phyloP scores from a whole-genome alignment of 495 filamentous ascomycete genomes.

The Aspergillus diversus region DNA sequence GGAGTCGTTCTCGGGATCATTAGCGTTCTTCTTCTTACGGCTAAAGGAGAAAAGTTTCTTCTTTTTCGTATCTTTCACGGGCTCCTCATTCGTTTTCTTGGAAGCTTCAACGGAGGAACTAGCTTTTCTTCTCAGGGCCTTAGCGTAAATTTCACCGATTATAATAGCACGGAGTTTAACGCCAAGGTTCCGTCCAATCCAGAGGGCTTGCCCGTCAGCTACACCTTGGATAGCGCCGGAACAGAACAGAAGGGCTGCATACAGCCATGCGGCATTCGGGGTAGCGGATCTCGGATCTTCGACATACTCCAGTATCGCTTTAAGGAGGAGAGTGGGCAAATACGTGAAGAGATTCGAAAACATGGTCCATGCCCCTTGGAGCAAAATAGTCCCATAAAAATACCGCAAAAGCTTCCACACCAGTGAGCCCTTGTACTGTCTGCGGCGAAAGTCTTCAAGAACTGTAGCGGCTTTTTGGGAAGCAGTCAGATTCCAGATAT shows the following conservation, averaged over 20 bases:
- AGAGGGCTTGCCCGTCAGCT: slow-evolving; percentile 85
- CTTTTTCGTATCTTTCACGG: slow-evolving; percentile 45
- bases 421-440: slow-evolving; percentile 80
- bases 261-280: slow-evolving; percentile 91
- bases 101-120: slow-evolving; percentile 67
- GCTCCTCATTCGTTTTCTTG: slow-evolving; percentile 45
- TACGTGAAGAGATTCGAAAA: slow-evolving; percentile 83
- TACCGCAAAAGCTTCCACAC: slow-evolving; percentile 81
- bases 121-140: slow-evolving; percentile 90
- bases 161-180: slow-evolving; percentile 92
- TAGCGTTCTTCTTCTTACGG: slow-evolving; percentile 61
- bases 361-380: slow-evolving; percentile 79
- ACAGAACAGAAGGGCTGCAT: slow-evolving; percentile 85
- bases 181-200: slow-evolving; percentile 90
- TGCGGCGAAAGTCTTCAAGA: slow-evolving; percentile 78
- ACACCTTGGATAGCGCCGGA: slow-evolving; percentile 78
- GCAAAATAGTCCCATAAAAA: slow-evolving; percentile 75
- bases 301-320: slow-evolving; percentile 89
- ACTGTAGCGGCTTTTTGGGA: slow-evolving; percentile 84
- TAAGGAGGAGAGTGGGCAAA: slow-evolving; percentile 86
- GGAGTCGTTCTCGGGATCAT: slow-evolving; percentile 37
- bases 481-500: slow-evolving; percentile 90
- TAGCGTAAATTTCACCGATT: slow-evolving; percentile 96
- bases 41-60: slow-evolving; percentile 58
- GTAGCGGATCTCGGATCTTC: slow-evolving; percentile 80